Evolutionary conservation across 331 rosid species (phyloP).

Genomic region (Arachis monticola): DNA sequence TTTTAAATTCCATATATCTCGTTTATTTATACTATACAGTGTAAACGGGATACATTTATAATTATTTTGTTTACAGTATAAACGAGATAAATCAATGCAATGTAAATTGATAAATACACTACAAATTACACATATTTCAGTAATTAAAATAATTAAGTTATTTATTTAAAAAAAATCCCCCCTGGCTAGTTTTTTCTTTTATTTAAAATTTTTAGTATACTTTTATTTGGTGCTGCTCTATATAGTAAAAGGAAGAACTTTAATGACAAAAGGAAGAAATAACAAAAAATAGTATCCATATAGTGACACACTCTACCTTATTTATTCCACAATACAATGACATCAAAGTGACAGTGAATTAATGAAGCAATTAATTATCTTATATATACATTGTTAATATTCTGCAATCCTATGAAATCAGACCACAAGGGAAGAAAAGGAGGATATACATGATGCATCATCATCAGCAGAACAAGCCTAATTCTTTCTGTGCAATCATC

Average conservation of each 20-base stretch:
- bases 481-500: slow-evolving; percentile 31
- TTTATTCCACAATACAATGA: background rate
- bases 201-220: too few species aligned
- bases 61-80: too few species aligned
- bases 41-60: too few species aligned
- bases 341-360: background rate
- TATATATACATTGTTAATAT: background rate
- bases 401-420: background rate
- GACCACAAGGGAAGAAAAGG: background rate
- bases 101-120: too few species aligned
- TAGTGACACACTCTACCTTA: background rate
- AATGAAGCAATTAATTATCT: background rate
- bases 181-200: background rate
- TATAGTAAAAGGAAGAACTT: background rate
- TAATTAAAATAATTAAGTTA: too few species aligned
- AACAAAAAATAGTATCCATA: background rate
- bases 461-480: slow-evolving; percentile 3
- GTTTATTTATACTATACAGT: too few species aligned
- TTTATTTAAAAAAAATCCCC: too few species aligned
- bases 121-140: too few species aligned
- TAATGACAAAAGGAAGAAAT: background rate
- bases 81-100: too few species aligned
- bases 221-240: too few species aligned
- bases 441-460: too few species aligned
- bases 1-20: too few species aligned